phyloP scores from a whole-genome alignment of 805 yeast genomes.

The Vanderwaltozyma yarrowii region DNA sequence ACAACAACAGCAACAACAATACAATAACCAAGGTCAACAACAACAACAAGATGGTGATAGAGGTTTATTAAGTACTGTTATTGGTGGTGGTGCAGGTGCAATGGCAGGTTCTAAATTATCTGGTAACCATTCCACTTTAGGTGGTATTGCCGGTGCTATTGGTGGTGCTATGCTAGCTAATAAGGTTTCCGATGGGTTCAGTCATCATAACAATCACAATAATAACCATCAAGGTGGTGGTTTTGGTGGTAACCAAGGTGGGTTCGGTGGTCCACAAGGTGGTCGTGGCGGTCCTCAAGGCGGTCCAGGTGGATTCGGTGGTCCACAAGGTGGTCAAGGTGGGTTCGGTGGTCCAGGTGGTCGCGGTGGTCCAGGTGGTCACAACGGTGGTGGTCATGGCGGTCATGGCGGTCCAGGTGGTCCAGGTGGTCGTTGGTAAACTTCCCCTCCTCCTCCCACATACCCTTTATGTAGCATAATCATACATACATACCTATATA shows the following conservation, averaged over 20 bases:
- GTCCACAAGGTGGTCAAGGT: constrained; percentile 5
- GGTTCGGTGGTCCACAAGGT: constrained; percentile 14
- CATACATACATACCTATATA: constrained; percentile 4
- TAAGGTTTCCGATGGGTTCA: constrained; percentile 20
- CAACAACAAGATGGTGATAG: constrained; percentile 10
- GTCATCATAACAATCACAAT: neutral
- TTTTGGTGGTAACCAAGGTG: constrained; percentile 11
- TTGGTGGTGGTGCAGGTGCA: constrained; percentile 47
- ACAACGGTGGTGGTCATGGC: constrained; percentile 3
- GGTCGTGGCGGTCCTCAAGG: constrained; percentile 11
- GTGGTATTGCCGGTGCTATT: constrained; percentile 43
- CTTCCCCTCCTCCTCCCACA: no score
- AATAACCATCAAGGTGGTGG: neutral
- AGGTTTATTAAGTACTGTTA: constrained; percentile 16
- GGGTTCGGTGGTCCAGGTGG: constrained; percentile 3
- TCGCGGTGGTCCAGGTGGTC: constrained; percentile 7
- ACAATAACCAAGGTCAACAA: constrained; percentile 26
- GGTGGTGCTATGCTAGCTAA: constrained; percentile 47
- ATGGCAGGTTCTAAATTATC: constrained; percentile 37
- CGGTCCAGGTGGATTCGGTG: constrained; percentile 3
- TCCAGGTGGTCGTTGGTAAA: constrained; percentile 10
- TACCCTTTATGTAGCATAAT: no score
- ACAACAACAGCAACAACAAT: constrained; percentile 7
- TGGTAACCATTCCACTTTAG: constrained; percentile 26
- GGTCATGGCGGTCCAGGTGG: constrained; percentile 9